Base-by-base conservation (phyloP, 257 asterid species). In the Ehretia macrophylla region DNA sequence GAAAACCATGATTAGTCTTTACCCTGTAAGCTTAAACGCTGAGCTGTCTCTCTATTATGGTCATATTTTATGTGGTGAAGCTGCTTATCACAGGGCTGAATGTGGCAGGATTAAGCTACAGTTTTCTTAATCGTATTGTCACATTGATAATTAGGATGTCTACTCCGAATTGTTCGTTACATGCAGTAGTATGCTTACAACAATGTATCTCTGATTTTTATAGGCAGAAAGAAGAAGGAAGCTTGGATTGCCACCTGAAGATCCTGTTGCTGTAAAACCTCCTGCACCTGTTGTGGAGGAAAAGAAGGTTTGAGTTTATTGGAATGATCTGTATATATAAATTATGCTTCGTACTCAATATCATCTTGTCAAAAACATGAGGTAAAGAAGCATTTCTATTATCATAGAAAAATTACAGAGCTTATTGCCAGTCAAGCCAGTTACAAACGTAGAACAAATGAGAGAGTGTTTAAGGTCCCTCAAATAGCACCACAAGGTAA, bases 201-300 rank as follows among this genome's bases (percentile, higher is more conserved):
- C 13, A 52, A 14, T 17, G 32, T 70, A 63, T n/a, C 58, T 35
- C 44, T 38, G 35, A 38, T 62, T 51, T 58, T 81, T 49, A 66
- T 83, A 93, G 99, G 99, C 97, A 23, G 99, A 93, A 81, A 93
- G 97, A 73, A 87, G 99, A 57, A 79, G 95, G 68, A 93, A 82
- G 77, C 96, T 93, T 63, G 97, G 99, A 60, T 81, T 93, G 77
- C 87, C 96, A 45, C 75, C 87, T 17, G 95, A 86, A 68, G 97
- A 89, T 54, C 89, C 88, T 46, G 59, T 81, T 62, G 69, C 77
- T 46, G 74, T 58, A 40, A 83, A 86, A 47, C 92, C 94, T 63
- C 66, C 97, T 72, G 62, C 85, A 55, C 91, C 96, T 45, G 90
- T 91, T 27, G 90, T 79, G 61, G 96, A 86, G 81, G 99, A 84